phyloP scores from a whole-genome alignment of 768 basidiomycete species.

The Gloeophyllum trabeum region DNA sequence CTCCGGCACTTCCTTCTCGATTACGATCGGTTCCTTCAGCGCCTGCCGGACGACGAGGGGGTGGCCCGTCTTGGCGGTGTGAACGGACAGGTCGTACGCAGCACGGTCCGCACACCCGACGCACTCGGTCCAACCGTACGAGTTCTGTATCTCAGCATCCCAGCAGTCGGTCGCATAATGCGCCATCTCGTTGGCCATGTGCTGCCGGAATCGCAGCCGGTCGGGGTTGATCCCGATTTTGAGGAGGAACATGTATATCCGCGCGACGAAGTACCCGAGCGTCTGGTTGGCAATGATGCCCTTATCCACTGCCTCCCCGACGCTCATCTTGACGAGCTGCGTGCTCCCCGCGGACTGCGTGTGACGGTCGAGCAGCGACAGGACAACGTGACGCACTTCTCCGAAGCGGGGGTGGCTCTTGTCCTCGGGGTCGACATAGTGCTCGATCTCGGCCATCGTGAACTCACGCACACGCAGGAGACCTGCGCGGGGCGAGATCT shows the following conservation, averaged over 20 bases:
- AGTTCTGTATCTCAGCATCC: conserved; percentile 97
- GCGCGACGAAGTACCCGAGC: conserved; percentile 91
- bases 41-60: conserved; percentile 80
- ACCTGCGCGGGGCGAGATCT: conserved; percentile 95
- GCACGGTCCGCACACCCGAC: conserved; percentile 98
- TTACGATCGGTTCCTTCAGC: conserved; percentile 74
- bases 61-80: conserved; percentile 73
- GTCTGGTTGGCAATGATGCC: conserved; percentile 94
- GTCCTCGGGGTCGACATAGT: conserved; percentile 92
- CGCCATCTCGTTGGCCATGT: conserved; percentile 99
- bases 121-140: conserved; percentile 94
- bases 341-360: conserved; percentile 72
- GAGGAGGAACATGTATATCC: conserved; percentile 81
- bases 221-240: conserved; percentile 83
- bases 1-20: conserved; percentile 67
- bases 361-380: conserved; percentile 72
- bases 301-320: conserved; percentile 83
- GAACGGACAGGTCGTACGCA: conserved; percentile 92
- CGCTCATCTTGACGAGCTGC: conserved; percentile 48
- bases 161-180: conserved; percentile 99
- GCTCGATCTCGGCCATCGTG: conserved; percentile 99
- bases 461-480: conserved; percentile 96
- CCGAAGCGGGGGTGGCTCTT: conserved; percentile 80
- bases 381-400: conserved; percentile 65
- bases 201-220: conserved; percentile 89